Evolutionary conservation across 208 protist genomes (phyloP).

Genomic region (Endotrypanum monterogeii): DNA sequence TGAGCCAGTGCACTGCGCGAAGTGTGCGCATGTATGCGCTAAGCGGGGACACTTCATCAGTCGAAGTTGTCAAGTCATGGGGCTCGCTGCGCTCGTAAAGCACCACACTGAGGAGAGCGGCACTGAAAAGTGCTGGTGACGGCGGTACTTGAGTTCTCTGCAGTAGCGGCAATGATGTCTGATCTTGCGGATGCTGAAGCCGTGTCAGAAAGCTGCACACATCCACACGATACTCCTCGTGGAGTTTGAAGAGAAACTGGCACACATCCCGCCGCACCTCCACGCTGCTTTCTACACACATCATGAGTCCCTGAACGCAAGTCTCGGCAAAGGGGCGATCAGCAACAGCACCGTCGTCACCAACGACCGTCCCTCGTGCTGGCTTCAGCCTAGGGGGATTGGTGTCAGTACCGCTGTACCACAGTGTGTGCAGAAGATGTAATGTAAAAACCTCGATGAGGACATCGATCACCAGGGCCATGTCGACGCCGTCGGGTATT

Average conservation of each 20-base stretch:
- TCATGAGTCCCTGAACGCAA: neutral
- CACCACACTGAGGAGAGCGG: neutral
- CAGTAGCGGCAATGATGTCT: neutral
- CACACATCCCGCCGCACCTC: constrained; percentile 7
- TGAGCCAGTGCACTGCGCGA: constrained; percentile 8
- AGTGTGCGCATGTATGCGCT: neutral
- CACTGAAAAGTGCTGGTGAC: neutral
- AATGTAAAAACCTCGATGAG: neutral
- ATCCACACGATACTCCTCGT: constrained; percentile 12
- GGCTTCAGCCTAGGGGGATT: neutral
- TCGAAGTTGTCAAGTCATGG: neutral
- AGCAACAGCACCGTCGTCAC: neutral
- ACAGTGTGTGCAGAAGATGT: neutral
- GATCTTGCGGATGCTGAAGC: neutral
- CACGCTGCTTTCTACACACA: neutral
- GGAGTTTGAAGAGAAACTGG: constrained; percentile 3
- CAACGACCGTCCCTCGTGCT: no score
- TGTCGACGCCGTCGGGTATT: neutral
- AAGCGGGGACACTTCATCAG: neutral
- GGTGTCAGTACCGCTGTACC: neutral
- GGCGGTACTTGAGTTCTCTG: constrained; percentile 1
- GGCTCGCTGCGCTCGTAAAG: neutral
- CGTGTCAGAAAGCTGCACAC: constrained; percentile 2
- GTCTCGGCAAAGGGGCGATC: neutral
- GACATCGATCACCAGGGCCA: neutral